These are phyloP conservation scores for Fagopyrum tataricum DNA, from an alignment of 148 eudicot species.

Conservation along the genomic window DNA sequence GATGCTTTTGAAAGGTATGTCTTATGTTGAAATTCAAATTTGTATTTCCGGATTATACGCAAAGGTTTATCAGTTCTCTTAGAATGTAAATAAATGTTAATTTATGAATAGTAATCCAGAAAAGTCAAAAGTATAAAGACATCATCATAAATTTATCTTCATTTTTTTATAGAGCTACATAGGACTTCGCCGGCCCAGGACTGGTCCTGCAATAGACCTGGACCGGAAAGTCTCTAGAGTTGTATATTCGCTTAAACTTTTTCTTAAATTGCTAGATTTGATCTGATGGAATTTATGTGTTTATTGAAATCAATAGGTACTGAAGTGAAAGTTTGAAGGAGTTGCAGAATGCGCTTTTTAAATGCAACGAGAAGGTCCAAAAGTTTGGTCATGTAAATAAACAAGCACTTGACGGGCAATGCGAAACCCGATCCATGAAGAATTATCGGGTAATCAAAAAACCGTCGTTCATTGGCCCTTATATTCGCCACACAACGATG, in stretches of 20 bases:
- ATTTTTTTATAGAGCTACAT: too few relatives aligned
- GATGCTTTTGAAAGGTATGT: slow-evolving; percentile 90
- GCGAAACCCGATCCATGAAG: slow-evolving; percentile 99
- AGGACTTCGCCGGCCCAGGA: too few relatives aligned
- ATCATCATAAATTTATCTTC: too few relatives aligned
- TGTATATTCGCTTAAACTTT: too few relatives aligned
- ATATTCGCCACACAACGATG: slow-evolving; percentile 96
- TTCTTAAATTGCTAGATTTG: too few relatives aligned
- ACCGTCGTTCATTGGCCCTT: slow-evolving; percentile 87
- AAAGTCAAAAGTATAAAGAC: too few relatives aligned
- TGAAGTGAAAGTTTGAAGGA: slow-evolving; percentile 71
- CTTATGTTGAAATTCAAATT: neutral
- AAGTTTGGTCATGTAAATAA: slow-evolving; percentile 98
- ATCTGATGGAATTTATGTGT: neutral
- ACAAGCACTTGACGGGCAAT: slow-evolving; percentile 98
- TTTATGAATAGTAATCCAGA: too few relatives aligned
- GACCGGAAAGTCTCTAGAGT: too few relatives aligned
- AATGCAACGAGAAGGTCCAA: slow-evolving; percentile 84
- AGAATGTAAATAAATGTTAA: too few relatives aligned
- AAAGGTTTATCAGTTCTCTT: too few relatives aligned
- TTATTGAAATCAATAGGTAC: slow-evolving; percentile 32
- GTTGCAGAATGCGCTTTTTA: slow-evolving; percentile 80
- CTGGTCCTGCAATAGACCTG: too few relatives aligned
- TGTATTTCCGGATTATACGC: too few relatives aligned
- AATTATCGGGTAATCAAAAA: slow-evolving; percentile 97